Evolutionary conservation across 768 basidiomycete species (phyloP).

Genomic region (Crucibulum laeve): DNA sequence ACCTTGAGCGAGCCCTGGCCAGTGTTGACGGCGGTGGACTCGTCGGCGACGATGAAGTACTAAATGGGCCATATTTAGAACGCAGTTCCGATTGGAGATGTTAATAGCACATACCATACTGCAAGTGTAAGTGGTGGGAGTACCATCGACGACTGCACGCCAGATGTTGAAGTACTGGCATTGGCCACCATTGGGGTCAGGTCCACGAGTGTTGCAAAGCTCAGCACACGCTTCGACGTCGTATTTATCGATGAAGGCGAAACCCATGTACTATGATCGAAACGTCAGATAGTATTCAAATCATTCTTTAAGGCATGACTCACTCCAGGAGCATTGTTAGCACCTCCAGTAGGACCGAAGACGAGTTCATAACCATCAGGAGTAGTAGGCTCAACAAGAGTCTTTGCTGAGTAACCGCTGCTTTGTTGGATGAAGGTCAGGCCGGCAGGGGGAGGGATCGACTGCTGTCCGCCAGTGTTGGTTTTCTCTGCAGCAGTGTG

Average conservation of each 20-base stretch:
- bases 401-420: slow-evolving; percentile 33
- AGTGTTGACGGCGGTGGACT: slow-evolving; percentile 39
- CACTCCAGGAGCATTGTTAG: slow-evolving; percentile 42
- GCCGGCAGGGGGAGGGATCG: slow-evolving; percentile 25
- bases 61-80: too few species aligned
- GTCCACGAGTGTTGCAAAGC: slow-evolving; percentile 37
- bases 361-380: slow-evolving; percentile 43
- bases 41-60: slow-evolving; percentile 41
- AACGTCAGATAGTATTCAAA: background rate
- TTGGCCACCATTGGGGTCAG: slow-evolving; percentile 36
- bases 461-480: slow-evolving; percentile 40
- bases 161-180: slow-evolving; percentile 54
- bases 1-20: slow-evolving; percentile 42
- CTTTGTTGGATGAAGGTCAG: slow-evolving; percentile 40
- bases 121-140: slow-evolving; percentile 46
- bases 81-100: background rate
- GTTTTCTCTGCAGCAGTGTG: slow-evolving; percentile 40
- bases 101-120: slow-evolving; percentile 32
- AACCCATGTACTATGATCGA: slow-evolving; percentile 42
- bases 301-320: slow-evolving; percentile 8
- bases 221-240: slow-evolving; percentile 41
- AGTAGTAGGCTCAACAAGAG: slow-evolving; percentile 29
- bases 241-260: slow-evolving; percentile 42
- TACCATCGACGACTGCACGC: slow-evolving; percentile 40
- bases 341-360: slow-evolving; percentile 39